phyloP scores from a whole-genome alignment of 2,329 filamentous ascomycete genomes.

The Fusarium sp. region DNA sequence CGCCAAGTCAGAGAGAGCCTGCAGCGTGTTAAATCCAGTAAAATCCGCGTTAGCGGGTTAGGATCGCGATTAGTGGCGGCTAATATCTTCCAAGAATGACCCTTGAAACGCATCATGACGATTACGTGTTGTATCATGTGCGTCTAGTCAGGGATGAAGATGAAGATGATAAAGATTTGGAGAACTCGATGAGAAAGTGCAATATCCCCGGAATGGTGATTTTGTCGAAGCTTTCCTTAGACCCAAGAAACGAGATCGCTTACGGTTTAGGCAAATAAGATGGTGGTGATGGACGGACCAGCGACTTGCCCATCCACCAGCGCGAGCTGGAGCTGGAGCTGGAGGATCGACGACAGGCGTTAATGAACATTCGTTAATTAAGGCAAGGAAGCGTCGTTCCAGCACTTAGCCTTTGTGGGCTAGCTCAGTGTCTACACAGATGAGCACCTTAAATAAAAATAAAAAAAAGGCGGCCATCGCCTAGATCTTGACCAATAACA shows the following conservation, averaged over 20 bases:
- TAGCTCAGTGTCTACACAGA: background rate
- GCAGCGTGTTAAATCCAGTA: constrained; percentile 3
- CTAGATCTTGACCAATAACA: background rate
- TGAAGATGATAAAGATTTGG: background rate
- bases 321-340: background rate
- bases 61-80: constrained; percentile 23
- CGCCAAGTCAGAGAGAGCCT: background rate
- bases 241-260: background rate
- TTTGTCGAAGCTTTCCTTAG: background rate
- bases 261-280: background rate
- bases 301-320: background rate
- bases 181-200: background rate
- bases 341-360: background rate
- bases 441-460: background rate
- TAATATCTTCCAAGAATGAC: constrained; percentile 4
- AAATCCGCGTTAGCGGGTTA: background rate
- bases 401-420: background rate
- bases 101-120: background rate
- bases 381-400: background rate
- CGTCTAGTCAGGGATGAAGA: background rate
- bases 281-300: background rate
- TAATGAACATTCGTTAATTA: background rate
- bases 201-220: background rate
- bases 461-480: constrained; percentile 10
- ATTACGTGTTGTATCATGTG: background rate